phyloP scores from a whole-genome alignment of 805 yeast species.

The Saccharomycopsis fodiens region DNA sequence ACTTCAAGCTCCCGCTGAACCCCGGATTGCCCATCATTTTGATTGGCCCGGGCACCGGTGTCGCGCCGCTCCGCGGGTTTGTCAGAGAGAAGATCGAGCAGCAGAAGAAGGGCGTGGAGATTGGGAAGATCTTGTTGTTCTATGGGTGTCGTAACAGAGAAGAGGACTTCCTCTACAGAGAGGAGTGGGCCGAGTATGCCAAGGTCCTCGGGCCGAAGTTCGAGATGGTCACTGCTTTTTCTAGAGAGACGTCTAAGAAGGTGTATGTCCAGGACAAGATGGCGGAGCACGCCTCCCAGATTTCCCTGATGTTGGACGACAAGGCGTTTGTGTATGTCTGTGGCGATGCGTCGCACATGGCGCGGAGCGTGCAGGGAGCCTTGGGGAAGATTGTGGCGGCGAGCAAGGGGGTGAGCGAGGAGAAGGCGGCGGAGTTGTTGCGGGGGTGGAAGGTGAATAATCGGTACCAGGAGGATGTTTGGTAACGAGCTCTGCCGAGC shows the following conservation, averaged over 20 bases:
- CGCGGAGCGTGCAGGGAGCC: constrained; percentile 79
- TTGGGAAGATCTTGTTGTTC: constrained; percentile 73
- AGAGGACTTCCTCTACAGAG: constrained; percentile 78
- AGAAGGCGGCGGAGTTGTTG: constrained; percentile 67
- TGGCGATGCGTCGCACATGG: constrained; percentile 96
- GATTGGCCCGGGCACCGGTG: constrained; percentile 98
- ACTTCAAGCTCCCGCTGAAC: constrained; percentile 86
- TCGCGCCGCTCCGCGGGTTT: constrained; percentile 96
- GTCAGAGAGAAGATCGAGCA: constrained; percentile 74
- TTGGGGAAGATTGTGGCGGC: constrained; percentile 54
- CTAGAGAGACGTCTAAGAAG: constrained; percentile 59
- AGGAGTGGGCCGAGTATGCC: constrained; percentile 81
- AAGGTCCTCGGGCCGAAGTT: constrained; percentile 48
- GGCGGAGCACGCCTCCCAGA: constrained; percentile 38
- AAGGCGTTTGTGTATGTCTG: constrained; percentile 94
- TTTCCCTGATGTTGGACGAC: constrained; percentile 40
- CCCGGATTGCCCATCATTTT: constrained; percentile 77
- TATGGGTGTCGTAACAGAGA: constrained; percentile 78
- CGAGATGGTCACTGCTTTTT: constrained; percentile 72
- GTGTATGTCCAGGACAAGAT: constrained; percentile 84
- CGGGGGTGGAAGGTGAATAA: constrained; percentile 76
- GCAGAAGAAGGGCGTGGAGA: constrained; percentile 38
- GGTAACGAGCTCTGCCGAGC: too few species aligned
- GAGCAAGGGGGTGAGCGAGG: constrained; percentile 55
- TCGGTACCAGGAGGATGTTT: constrained; percentile 94